Evolutionary conservation across 2,329 filamentous ascomycete species (phyloP).

Genomic region (Verticillium tricorpus): DNA sequence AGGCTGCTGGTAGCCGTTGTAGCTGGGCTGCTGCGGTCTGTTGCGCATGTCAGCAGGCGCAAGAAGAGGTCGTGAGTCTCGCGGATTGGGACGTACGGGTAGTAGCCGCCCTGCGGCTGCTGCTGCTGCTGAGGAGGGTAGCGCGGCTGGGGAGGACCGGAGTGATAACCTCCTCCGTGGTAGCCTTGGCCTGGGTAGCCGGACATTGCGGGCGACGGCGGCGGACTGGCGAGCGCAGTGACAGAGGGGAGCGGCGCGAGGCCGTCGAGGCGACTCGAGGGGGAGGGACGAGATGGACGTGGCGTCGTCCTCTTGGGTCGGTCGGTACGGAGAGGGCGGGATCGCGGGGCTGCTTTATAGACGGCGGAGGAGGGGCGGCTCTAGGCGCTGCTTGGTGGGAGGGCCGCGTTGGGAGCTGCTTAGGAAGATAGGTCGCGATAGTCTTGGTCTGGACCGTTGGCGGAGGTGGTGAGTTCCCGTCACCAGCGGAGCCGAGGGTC

Average conservation of each 20-base stretch:
- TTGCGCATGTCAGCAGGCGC: conserved; percentile 15
- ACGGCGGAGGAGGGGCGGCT: neutral
- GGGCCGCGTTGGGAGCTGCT: neutral
- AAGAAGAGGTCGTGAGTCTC: conserved; percentile 11
- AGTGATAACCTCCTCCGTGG: conserved; percentile 40
- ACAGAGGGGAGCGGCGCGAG: neutral
- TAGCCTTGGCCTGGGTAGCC: conserved; percentile 56
- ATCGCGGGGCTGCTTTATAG: neutral
- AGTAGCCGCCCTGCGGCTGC: conserved; percentile 39
- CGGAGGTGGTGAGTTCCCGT: neutral
- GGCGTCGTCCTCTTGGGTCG: neutral
- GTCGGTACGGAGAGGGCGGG: neutral
- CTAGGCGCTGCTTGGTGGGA: no score
- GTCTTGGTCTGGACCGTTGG: neutral
- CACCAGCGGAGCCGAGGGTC: neutral
- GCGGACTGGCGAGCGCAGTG: neutral
- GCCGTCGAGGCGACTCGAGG: neutral
- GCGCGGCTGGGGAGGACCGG: conserved; percentile 27
- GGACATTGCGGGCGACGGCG: conserved; percentile 45
- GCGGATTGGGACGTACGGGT: conserved; percentile 55
- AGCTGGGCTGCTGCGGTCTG: conserved; percentile 38
- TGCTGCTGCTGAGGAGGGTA: conserved; percentile 29
- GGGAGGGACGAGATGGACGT: neutral
- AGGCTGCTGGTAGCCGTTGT: conserved; percentile 43
- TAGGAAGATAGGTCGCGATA: neutral